Base-by-base conservation (phyloP, 495 filamentous ascomycete genomes). In the Penicillium atrosanguineum region DNA sequence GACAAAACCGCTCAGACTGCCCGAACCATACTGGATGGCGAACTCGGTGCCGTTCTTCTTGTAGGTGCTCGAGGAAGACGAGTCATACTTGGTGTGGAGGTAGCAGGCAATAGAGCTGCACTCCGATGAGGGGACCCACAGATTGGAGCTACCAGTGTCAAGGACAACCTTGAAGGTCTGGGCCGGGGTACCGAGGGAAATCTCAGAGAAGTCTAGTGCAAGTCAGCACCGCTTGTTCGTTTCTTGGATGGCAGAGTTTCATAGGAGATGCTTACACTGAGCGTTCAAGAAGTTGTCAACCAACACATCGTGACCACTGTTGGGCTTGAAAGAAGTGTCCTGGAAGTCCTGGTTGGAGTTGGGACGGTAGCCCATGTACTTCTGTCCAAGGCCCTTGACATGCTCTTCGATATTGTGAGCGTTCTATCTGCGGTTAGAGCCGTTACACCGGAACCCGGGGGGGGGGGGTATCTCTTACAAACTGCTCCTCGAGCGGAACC, bases 231-330 rank as follows among this genome's bases (percentile, higher is more conserved):
- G 12, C n/a, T 28, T 23, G 19, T 21, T 18, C 38, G 28, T 19
- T 31, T n/a, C 11, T 12, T 19, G 36, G 28, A 46, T 26, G 48
- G 14, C 26, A 26, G 20, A 19, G 50, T 25, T 16, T 29, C 36
- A 40, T 19, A 21, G 44, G 23, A 44, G 44, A 25, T 44, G 60
- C 89, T 61, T 86, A 96, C 93, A 99, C 74, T 99, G 95, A 50
- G 95, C 95, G 64, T 99, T 99, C 75, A 99, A 76, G 78, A 97
- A 99, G 80, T 99, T 99, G 68, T 85, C 88, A 57, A 99, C 86
- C 46, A 94, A 87, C 16, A 99, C 88, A 31, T 86, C 82, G 63
- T 98, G 93, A 54, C 82, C 83, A 51, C 78, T 79, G 46, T 87
- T 79, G 29, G 74, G 73, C 52, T 88, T 82, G 67, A 89, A 72